Conservation (phyloP, 1,284 basidiomycete genomes). For the Naganishia sp. region DNA sequence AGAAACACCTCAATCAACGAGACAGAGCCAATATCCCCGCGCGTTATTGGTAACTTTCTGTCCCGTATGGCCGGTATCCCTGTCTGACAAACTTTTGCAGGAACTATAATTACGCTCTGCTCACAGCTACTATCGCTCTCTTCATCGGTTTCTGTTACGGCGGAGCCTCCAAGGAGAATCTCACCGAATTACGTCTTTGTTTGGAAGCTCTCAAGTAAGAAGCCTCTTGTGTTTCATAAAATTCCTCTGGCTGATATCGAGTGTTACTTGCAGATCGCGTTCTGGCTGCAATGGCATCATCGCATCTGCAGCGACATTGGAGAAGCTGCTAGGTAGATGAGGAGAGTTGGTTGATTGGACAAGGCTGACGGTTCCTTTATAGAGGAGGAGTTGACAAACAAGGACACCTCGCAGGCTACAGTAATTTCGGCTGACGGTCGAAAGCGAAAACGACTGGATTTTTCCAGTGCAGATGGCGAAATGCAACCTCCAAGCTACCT, state of each 20-base stretch:
- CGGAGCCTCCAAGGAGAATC: neutral
- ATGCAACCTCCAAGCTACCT: too few relatives aligned
- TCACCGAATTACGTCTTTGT: slow-evolving; percentile 9
- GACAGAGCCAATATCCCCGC: slow-evolving; percentile 8
- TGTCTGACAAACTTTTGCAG: neutral
- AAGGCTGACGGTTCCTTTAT: neutral
- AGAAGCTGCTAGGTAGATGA: slow-evolving; percentile 9
- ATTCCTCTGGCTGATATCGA: too few relatives aligned
- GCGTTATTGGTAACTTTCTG: slow-evolving; percentile 14
- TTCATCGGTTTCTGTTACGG: slow-evolving; percentile 18
- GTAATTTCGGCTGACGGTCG: too few relatives aligned
- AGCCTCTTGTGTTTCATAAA: neutral
- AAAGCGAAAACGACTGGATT: too few relatives aligned
- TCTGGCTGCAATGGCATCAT: slow-evolving; percentile 9
- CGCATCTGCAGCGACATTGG: slow-evolving; percentile 14
- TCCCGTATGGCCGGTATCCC: neutral
- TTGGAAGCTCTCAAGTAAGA: slow-evolving; percentile 10
- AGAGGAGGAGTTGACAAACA: slow-evolving; percentile 16
- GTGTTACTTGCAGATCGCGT: neutral
- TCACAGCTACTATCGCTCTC: slow-evolving; percentile 22
- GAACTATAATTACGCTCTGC: slow-evolving; percentile 7
- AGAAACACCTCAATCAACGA: slow-evolving; percentile 12
- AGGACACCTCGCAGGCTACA: neutral
- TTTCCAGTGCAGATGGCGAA: too few relatives aligned
- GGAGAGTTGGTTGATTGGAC: neutral